Conservation (phyloP, 768 basidiomycete species). For the Mycena capillaripes region DNA sequence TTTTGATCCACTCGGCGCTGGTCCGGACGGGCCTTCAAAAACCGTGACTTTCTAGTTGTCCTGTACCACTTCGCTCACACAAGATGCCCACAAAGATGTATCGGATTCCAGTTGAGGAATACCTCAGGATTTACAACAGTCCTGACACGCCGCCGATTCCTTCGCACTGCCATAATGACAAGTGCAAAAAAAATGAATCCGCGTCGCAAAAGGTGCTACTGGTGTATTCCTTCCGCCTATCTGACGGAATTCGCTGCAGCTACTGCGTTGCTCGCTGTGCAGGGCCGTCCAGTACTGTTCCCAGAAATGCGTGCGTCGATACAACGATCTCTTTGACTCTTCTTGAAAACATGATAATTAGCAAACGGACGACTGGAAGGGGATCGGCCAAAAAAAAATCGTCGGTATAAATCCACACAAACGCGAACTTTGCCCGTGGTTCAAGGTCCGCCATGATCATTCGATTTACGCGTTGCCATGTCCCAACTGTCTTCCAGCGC, state of each 20-base stretch:
- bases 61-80: too few relatives aligned
- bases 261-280: neutral
- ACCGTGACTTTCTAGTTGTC: too few relatives aligned
- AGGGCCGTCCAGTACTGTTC: constrained; percentile 17
- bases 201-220: too few relatives aligned
- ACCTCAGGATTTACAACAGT: too few relatives aligned
- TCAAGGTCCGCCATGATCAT: neutral
- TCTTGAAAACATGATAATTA: neutral
- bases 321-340: neutral
- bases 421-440: neutral
- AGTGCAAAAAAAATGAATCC: too few relatives aligned
- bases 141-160: too few relatives aligned
- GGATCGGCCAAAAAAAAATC: neutral
- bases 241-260: neutral
- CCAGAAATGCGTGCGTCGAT: constrained; percentile 5
- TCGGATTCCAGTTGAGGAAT: too few relatives aligned
- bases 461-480: too few relatives aligned
- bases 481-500: neutral
- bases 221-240: neutral
- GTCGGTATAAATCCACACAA: constrained; percentile 5
- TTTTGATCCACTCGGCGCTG: too few relatives aligned
- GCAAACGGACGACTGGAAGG: constrained; percentile 14
- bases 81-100: neutral
- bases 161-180: too few relatives aligned
- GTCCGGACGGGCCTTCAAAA: too few relatives aligned